Evolutionary conservation across 148 eudicot species (phyloP), one percentile per base, ranked within the genome.

Genomic region (Rheum nobile): DNA sequence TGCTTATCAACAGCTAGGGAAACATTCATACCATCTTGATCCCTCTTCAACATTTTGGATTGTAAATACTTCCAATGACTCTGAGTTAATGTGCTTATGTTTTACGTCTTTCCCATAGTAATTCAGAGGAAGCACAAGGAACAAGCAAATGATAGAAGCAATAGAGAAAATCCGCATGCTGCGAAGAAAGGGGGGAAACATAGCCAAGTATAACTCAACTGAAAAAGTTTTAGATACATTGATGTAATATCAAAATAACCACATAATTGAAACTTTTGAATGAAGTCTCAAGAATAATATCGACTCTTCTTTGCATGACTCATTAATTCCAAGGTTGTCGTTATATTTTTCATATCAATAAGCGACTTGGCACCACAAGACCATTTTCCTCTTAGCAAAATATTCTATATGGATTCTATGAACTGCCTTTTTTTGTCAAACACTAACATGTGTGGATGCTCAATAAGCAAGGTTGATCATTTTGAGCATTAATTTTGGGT

Each of bases 81-180:
- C 97, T 12, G 82, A 57, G 72, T 82, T 79, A 44, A 91, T 80
- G 21, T 72, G 57, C 70, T 82, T 83, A 76, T 87, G 97, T 77
- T 79, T 59, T 84, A 82, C 83, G 74, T 84, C 84, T 79, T 85
- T 77, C 63, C 99, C 99, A 82, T 75, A 90, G 74, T 95, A 95
- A 80, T 95, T 95, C 76, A 95, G 42, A 26, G 99, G 99, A 78
- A 95, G 96, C 77, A 92, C 97, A 78, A 95, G 84, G 70, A 83
- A 82, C 71, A 84, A 73, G 86, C 97, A 95, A 47, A 95, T 75
- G 59, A 87, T 74, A 38, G 94, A 85, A 71, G 97, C 90, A 82
- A 95, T 83, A 46, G 91, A 82, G 86, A 91, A 92, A 61, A 95
- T 83, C 75, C 94, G 82, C 47, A 92, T 85, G 78, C 99, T 95